phyloP scores from a whole-genome alignment of 1,139 yeast species.

The Debaryomyces udenii region DNA sequence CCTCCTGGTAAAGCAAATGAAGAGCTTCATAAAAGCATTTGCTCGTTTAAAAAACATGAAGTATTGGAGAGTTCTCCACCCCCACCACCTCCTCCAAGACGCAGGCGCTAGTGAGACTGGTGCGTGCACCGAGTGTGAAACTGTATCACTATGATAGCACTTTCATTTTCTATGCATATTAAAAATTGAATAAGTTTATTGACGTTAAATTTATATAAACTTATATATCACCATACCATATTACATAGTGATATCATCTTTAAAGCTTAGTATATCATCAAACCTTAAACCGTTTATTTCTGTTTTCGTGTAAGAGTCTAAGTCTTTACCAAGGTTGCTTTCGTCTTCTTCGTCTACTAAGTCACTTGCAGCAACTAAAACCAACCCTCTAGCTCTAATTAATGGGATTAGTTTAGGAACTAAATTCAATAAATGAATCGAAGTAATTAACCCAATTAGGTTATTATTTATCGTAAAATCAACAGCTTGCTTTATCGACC shows the following conservation, averaged over 20 bases:
- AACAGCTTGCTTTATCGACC: slow-evolving; percentile 52
- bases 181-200: no score
- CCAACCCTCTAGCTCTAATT: slow-evolving; percentile 78
- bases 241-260: slow-evolving; percentile 69
- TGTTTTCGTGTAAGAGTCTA: slow-evolving; percentile 47
- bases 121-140: no score
- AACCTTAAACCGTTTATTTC: slow-evolving; percentile 79
- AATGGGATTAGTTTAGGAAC: slow-evolving; percentile 79
- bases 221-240: background rate
- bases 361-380: slow-evolving; percentile 70
- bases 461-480: slow-evolving; percentile 81
- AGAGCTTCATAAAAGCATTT: slow-evolving; percentile 2
- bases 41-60: background rate
- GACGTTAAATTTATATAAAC: background rate
- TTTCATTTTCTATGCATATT: no score
- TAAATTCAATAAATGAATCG: slow-evolving; percentile 66
- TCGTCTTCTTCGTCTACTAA: slow-evolving; percentile 32
- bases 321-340: slow-evolving; percentile 34
- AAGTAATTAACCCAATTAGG: slow-evolving; percentile 79
- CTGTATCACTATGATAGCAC: no score
- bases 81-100: slow-evolving; percentile 25
- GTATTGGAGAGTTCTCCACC: slow-evolving; percentile 14
- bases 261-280: slow-evolving; percentile 67
- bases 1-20: slow-evolving; percentile 26
- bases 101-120: slow-evolving; percentile 16